Evolutionary conservation across 768 basidiomycete species (phyloP).

Genomic region (Mycena vulgaris): DNA sequence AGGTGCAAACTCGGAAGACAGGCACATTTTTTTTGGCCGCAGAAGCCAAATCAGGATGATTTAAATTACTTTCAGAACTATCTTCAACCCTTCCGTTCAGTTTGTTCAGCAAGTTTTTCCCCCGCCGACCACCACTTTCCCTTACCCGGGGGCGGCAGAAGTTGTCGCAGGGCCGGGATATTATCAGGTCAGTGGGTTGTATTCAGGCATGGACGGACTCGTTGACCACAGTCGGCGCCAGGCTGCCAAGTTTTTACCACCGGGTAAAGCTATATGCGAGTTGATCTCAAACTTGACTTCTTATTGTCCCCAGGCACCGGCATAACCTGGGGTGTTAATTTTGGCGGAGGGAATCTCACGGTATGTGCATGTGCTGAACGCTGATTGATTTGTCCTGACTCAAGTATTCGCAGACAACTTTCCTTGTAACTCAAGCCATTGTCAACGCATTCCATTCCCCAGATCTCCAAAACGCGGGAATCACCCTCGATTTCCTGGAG

Average conservation of each 20-base stretch:
- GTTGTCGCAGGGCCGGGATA: constrained; percentile 72
- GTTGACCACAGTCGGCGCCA: constrained; percentile 19
- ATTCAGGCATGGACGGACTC: neutral
- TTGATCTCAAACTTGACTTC: constrained; percentile 60
- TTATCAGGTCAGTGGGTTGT: constrained; percentile 50
- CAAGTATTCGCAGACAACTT: constrained; percentile 49
- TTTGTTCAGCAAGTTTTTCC: constrained; percentile 67
- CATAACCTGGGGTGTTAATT: constrained; percentile 71
- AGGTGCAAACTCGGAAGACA: constrained; percentile 66
- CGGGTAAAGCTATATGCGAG: constrained; percentile 45
- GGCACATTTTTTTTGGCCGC: no score
- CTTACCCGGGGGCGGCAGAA: constrained; percentile 77
- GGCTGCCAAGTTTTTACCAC: constrained; percentile 66
- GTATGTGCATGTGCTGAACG: neutral
- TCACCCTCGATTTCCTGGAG: constrained; percentile 69
- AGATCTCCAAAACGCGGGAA: constrained; percentile 54
- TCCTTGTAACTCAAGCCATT: constrained; percentile 64
- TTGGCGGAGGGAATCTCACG: constrained; percentile 68
- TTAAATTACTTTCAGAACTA: no score
- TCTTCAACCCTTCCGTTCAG: constrained; percentile 66
- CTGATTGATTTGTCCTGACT: neutral
- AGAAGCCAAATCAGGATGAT: no score
- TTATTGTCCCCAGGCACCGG: constrained; percentile 56
- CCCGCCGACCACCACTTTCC: constrained; percentile 60
- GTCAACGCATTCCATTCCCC: constrained; percentile 61